phyloP scores from a whole-genome alignment of 352 stramenopile species.

The Phytophthora constricta region DNA sequence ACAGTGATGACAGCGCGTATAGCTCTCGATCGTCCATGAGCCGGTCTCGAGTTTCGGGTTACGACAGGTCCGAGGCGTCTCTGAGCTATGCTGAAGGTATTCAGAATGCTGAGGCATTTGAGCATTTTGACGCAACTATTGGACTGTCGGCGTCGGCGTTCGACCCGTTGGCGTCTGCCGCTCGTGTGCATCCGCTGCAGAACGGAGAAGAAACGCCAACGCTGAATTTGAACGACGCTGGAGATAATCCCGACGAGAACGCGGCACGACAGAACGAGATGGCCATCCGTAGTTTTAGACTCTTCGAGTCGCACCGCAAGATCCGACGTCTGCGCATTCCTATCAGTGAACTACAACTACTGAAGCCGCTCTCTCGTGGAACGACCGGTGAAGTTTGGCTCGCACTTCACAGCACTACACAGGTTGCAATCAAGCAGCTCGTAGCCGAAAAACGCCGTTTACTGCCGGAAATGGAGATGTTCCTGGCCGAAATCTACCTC shows the following conservation, averaged over 20 bases:
- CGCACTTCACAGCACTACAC: conserved; percentile 48
- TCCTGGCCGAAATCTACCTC: conserved; percentile 80
- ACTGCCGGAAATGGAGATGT: conserved; percentile 73
- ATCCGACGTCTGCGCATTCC: conserved; percentile 61
- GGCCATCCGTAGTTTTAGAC: conserved; percentile 61
- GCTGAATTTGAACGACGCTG: neutral
- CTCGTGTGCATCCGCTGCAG: conserved; percentile 38
- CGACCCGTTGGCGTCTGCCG: conserved; percentile 42
- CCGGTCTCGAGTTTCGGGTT: conserved; percentile 6
- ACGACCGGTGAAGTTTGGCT: conserved; percentile 78
- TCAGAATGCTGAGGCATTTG: conserved; percentile 55
- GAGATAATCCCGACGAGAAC: conserved; percentile 16
- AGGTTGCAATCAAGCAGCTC: conserved; percentile 78
- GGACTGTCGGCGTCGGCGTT: conserved; percentile 65
- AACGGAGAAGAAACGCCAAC: conserved; percentile 12
- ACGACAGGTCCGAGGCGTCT: conserved; percentile 18
- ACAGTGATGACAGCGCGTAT: conserved; percentile 34
- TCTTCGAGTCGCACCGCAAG: conserved; percentile 70
- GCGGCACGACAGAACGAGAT: conserved; percentile 55
- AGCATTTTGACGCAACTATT: conserved; percentile 68
- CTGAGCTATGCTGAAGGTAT: conserved; percentile 38
- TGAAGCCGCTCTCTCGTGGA: conserved; percentile 56
- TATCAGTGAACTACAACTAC: conserved; percentile 61
- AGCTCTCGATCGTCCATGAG: conserved; percentile 28
- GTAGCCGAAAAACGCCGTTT: conserved; percentile 54